A percentile compares a stretch with the other conserved stretches of the same genome.
These are phyloP conservation scores for Paecilomyces niveus DNA, from an alignment of 2,329 filamentous ascomycete genomes.

Conservation along the genomic window DNA sequence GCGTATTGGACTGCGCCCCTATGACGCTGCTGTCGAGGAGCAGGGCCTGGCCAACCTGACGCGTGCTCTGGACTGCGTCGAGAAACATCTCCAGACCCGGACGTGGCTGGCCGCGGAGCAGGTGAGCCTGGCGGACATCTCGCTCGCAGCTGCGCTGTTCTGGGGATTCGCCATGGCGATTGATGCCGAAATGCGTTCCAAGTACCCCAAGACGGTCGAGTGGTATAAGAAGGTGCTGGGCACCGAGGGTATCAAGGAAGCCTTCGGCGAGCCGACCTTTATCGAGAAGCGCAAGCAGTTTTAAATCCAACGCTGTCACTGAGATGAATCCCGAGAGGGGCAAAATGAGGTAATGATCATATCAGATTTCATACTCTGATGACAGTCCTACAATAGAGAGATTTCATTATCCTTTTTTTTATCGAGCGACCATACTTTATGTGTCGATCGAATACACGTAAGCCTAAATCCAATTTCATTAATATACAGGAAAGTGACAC, in stretches of 20 bases:
- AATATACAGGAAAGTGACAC: too few relatives aligned
- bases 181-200: slow-evolving; percentile 19
- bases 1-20: slow-evolving; percentile 13
- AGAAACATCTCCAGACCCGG: slow-evolving; percentile 12
- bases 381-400: too few relatives aligned
- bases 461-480: too few relatives aligned
- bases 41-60: slow-evolving; percentile 12
- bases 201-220: slow-evolving; percentile 13
- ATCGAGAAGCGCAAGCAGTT: slow-evolving; percentile 15
- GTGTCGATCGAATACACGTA: too few relatives aligned
- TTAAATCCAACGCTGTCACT: neutral
- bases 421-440: too few relatives aligned
- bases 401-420: too few relatives aligned
- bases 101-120: slow-evolving; percentile 15
- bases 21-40: slow-evolving; percentile 15
- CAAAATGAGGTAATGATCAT: too few relatives aligned
- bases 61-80: slow-evolving; percentile 12
- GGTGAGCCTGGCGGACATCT: slow-evolving; percentile 21
- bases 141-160: slow-evolving; percentile 14
- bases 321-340: too few relatives aligned
- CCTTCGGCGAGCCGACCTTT: slow-evolving; percentile 6
- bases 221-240: slow-evolving; percentile 16
- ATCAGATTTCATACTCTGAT: too few relatives aligned
- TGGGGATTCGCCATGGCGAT: slow-evolving; percentile 18
- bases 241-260: neutral